phyloP scores from a whole-genome alignment of 495 filamentous ascomycete species.

The Aspergillus panamensis region DNA sequence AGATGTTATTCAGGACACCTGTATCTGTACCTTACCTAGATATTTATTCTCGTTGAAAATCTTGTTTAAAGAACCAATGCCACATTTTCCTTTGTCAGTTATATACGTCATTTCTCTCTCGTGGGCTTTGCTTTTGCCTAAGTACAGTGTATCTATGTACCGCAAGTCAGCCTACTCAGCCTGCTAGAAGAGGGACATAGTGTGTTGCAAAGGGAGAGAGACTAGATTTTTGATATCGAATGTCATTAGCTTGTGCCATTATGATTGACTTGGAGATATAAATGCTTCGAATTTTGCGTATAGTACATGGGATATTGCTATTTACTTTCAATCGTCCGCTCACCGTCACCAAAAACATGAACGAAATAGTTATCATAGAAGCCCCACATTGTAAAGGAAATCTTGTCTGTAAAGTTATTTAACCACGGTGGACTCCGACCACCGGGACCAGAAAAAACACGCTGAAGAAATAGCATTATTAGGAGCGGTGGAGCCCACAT shows the following conservation, averaged over 20 bases:
- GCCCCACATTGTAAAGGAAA: conserved; percentile 62
- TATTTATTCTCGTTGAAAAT: conserved; percentile 47
- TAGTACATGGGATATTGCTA: neutral
- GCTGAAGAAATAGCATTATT: conserved; percentile 44
- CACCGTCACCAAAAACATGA: conserved; percentile 78
- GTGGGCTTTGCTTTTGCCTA: neutral
- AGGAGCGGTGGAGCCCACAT: conserved; percentile 60
- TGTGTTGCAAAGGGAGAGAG: too few species aligned
- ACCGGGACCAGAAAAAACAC: conserved; percentile 54
- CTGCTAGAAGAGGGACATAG: neutral
- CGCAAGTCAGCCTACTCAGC: neutral
- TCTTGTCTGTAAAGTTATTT: conserved; percentile 34
- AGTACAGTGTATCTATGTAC: neutral
- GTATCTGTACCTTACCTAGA: conserved; percentile 49
- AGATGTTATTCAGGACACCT: conserved; percentile 44
- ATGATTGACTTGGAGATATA: too few species aligned
- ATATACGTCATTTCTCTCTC: neutral
- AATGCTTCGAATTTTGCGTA: neutral
- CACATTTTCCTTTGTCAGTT: conserved; percentile 42
- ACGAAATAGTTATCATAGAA: conserved; percentile 70
- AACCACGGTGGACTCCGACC: conserved; percentile 70
- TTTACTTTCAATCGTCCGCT: conserved; percentile 56
- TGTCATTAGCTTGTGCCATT: too few species aligned
- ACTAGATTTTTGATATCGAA: too few species aligned
- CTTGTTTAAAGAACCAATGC: conserved; percentile 33